Percentiles rank a stretch among this genome's conserved stretches.
phyloP scores from a whole-genome alignment of 768 basidiomycete species.

The Cubamyces sp. region DNA sequence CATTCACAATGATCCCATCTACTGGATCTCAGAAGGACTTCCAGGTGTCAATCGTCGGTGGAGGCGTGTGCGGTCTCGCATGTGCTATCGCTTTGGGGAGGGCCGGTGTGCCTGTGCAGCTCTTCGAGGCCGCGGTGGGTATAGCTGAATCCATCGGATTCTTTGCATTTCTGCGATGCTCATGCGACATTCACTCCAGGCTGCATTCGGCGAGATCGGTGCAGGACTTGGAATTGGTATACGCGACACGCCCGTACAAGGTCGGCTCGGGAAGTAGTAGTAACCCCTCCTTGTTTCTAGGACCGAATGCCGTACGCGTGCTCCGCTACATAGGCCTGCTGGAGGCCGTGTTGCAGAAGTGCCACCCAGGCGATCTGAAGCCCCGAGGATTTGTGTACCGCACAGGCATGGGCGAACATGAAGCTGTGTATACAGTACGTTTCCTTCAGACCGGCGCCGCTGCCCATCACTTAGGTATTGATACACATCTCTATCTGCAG shows the following conservation, averaged over 20 bases:
- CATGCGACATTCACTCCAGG: conserved; percentile 31
- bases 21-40: conserved; percentile 37
- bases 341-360: conserved; percentile 44
- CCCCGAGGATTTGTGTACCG: conserved; percentile 44
- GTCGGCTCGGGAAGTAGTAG: not conserved
- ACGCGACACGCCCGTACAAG: not conserved
- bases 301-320: conserved; percentile 54
- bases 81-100: conserved; percentile 49
- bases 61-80: conserved; percentile 56
- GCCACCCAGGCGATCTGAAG: conserved; percentile 39
- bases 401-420: conserved; percentile 45
- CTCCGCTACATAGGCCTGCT: conserved; percentile 48
- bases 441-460: too few relatives aligned
- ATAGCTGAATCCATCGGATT: too few relatives aligned
- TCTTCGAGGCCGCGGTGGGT: conserved; percentile 57
- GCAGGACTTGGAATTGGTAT: conserved; percentile 56
- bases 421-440: conserved; percentile 48
- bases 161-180: not conserved
- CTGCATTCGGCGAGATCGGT: conserved; percentile 54
- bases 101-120: conserved; percentile 47
- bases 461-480: too few relatives aligned
- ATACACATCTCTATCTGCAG: conserved; percentile 26
- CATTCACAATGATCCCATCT: not conserved
- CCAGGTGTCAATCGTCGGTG: conserved; percentile 57
- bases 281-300: conserved; percentile 30